These are phyloP conservation scores for Diplosphaera chodatii DNA, from an alignment of 139 green algal species.

Conservation along the genomic window DNA sequence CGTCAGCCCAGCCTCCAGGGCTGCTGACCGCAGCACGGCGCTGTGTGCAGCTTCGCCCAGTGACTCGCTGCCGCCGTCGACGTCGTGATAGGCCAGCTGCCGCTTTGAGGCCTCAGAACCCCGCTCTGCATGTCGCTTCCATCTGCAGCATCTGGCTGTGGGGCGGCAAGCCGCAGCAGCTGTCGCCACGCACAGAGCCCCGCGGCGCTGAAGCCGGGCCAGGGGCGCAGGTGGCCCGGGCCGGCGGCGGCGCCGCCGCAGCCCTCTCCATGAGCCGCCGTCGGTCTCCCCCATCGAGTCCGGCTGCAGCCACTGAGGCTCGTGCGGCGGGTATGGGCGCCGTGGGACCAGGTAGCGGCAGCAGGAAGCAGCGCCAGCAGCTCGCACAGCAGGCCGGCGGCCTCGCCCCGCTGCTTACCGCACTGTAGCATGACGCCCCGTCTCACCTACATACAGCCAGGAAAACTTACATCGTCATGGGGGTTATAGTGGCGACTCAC, in stretches of 20 bases:
- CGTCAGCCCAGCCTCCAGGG: no score
- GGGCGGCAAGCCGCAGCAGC: neutral
- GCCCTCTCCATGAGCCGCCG: neutral
- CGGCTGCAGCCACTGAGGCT: neutral
- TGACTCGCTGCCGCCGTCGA: no score
- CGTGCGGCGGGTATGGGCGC: no score
- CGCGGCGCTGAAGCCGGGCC: neutral
- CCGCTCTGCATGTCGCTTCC: no score
- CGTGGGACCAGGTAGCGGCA: neutral
- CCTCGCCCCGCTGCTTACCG: constrained; percentile 3
- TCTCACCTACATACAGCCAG: neutral
- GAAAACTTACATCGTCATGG: no score
- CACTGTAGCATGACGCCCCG: constrained; percentile 11
- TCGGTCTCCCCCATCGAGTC: no score
- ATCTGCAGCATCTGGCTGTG: neutral
- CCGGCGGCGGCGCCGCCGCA: no score
- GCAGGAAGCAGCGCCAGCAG: neutral
- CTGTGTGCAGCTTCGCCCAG: no score
- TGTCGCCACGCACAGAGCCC: neutral
- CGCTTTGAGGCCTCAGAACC: no score
- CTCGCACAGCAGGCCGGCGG: constrained; percentile 7
- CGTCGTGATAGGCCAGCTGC: no score
- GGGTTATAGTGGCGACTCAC: no score
- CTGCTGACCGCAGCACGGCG: no score
- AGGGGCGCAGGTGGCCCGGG: neutral